Percentiles rank a stretch among this genome's conserved stretches.
phyloP scores from a whole-genome alignment of 768 basidiomycete species.

The Boletus reticuloceps region DNA sequence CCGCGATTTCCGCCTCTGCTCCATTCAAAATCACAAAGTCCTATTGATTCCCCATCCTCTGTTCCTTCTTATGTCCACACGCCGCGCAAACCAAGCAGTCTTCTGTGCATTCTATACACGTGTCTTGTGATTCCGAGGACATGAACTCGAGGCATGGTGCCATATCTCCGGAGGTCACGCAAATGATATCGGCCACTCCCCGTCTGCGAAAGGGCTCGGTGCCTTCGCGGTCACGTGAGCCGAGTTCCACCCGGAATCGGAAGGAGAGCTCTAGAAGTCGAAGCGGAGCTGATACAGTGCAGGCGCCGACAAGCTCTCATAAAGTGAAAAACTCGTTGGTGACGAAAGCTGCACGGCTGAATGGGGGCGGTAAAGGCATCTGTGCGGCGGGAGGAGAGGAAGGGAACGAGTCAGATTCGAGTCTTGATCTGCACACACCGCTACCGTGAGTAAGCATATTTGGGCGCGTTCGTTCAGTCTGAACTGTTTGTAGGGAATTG shows the following conservation, averaged over 20 bases:
- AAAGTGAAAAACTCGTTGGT: neutral
- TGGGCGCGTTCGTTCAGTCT: neutral
- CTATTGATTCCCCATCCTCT: neutral
- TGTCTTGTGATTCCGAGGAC: conserved; percentile 9
- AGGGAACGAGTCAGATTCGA: conserved; percentile 55
- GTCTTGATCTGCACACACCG: conserved; percentile 66
- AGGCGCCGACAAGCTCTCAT: conserved; percentile 8
- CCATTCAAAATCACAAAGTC: conserved; percentile 13
- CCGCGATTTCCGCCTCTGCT: conserved; percentile 25
- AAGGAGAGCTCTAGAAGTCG: conserved; percentile 12
- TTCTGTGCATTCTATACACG: conserved; percentile 10
- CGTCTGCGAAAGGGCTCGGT: conserved; percentile 31
- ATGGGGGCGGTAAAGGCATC: neutral
- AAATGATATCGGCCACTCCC: conserved; percentile 40
- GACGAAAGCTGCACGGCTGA: neutral
- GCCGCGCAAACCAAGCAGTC: conserved; percentile 24
- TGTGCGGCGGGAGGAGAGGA: conserved; percentile 25
- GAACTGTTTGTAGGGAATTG: conserved; percentile 42
- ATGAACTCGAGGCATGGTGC: conserved; percentile 14
- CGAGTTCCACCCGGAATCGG: conserved; percentile 16
- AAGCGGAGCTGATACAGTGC: conserved; percentile 8
- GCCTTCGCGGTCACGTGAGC: conserved; percentile 22
- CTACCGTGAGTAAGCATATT: conserved; percentile 50
- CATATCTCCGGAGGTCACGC: conserved; percentile 37
- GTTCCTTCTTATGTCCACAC: conserved; percentile 21